Base-by-base conservation (phyloP, 805 yeast species). In the Scheffersomyces spartinae region DNA sequence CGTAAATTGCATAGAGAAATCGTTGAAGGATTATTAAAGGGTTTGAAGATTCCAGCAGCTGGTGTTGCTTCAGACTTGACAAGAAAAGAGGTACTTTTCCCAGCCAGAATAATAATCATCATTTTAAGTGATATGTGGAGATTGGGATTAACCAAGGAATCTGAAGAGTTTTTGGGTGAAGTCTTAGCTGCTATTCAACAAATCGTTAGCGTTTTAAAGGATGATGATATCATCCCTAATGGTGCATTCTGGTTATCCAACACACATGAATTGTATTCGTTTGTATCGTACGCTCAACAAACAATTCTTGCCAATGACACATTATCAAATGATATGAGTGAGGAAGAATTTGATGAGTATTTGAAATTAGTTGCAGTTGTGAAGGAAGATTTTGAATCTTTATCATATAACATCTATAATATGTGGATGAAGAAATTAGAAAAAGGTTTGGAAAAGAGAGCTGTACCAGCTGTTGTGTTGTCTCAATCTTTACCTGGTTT, bases 221-320 rank as follows among this genome's bases (percentile, higher is more conserved):
- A 88, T 29, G 94, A 81, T 32, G 93, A 82, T 38, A 74, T 84
- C 17, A 76, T 86, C 42, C 74, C 84, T 24, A 84, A 84, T 40
- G 97, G 95, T 38, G 94, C 96, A 0, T 91, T 86, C 62, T 91
- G 98, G 98, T 65, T 91, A 36, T 82, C 96, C 3, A 91, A 91
- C 55, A 86, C 93, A 3, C 95, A 91, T 49, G 97, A 91, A 49
- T 67, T 91, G 42, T 82, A 81, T 52, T 85, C 97, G 3, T 91
- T 91, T 62, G 94, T 88, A 31, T 74, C 86, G 9, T 81, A 84
- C 52, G 97, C 97, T 3, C 94, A 88, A 52, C 72, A 74, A 32
- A 84, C 94, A n/a, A 83, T 91, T 33, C 58, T 82, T 26, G 86
- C 82, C 23, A 84, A 83, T 45, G 94, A 81, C 45, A 67, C 76